Evolutionary conservation across 305 asterid species (phyloP).

Genomic region (Solanum hybrid): DNA sequence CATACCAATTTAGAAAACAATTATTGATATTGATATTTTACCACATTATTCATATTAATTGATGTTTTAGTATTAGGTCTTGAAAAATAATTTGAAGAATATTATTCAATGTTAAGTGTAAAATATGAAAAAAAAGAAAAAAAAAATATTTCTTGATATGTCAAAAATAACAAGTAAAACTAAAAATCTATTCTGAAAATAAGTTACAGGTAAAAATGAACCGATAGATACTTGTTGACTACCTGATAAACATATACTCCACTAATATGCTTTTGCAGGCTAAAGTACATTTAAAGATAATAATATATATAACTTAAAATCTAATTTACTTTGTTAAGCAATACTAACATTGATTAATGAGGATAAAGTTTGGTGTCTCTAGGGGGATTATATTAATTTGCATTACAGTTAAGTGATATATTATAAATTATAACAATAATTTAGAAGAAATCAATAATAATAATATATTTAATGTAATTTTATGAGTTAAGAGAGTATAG

Average conservation of each 20-base stretch:
- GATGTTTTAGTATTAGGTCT: no score
- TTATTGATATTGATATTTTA: no score
- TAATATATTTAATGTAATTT: background rate
- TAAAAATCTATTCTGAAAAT: no score
- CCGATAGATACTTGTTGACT: background rate
- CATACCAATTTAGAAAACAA: no score
- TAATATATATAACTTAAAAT: background rate
- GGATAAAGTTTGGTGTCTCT: background rate
- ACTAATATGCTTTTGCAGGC: background rate
- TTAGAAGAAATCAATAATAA: no score
- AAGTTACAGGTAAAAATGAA: no score
- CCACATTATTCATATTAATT: background rate
- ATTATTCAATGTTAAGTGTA: background rate
- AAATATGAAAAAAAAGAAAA: no score
- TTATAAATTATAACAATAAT: background rate
- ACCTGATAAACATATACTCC: background rate
- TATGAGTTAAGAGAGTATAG: background rate
- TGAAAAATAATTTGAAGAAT: no score
- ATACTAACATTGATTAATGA: background rate
- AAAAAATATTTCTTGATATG: background rate
- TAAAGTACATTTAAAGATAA: background rate
- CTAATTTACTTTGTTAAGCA: background rate
- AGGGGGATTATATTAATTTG: background rate
- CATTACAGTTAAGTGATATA: background rate
- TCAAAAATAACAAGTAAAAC: no score